Conservation (phyloP, 2,329 filamentous ascomycete genomes). For the Lachnum nothofagi region DNA sequence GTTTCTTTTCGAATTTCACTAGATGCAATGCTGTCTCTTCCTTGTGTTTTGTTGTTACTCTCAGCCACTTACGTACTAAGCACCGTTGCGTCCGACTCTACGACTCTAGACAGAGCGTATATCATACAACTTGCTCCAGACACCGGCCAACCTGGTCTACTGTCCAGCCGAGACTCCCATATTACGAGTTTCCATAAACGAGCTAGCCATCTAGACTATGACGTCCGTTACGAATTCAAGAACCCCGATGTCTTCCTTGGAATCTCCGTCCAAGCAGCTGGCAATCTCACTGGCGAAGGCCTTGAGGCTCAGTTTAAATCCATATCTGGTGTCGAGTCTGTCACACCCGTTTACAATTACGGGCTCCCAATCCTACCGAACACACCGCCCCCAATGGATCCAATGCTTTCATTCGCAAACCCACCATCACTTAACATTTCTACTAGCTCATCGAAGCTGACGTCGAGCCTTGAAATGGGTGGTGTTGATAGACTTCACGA, state of each 20-base stretch:
- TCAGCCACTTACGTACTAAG: not conserved
- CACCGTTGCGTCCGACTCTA: not conserved
- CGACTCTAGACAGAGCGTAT: not conserved
- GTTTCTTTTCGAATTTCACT: not conserved
- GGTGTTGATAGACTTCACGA: slow-evolving; percentile 38
- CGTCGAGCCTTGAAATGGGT: slow-evolving; percentile 14
- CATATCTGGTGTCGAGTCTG: slow-evolving; percentile 8
- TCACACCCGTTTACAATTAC: slow-evolving; percentile 1
- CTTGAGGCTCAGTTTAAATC: not conserved
- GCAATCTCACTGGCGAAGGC: slow-evolving; percentile 2
- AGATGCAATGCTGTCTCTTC: not conserved
- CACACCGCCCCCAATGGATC: not conserved
- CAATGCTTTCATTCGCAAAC: not conserved
- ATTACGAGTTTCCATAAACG: slow-evolving; percentile 10
- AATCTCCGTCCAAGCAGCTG: slow-evolving; percentile 15
- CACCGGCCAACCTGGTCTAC: not conserved
- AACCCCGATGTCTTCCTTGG: slow-evolving; percentile 16
- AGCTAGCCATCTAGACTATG: slow-evolving; percentile 10
- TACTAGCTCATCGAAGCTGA: not conserved
- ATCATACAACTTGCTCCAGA: slow-evolving; percentile 1
- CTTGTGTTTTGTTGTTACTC: not conserved
- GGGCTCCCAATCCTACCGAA: not conserved
- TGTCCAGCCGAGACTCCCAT: not conserved
- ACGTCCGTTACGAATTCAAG: slow-evolving; percentile 14
- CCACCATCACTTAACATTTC: not conserved